Evolutionary conservation across 2,329 filamentous ascomycete species (phyloP).

Genomic region (Cytospora chrysosperma): DNA sequence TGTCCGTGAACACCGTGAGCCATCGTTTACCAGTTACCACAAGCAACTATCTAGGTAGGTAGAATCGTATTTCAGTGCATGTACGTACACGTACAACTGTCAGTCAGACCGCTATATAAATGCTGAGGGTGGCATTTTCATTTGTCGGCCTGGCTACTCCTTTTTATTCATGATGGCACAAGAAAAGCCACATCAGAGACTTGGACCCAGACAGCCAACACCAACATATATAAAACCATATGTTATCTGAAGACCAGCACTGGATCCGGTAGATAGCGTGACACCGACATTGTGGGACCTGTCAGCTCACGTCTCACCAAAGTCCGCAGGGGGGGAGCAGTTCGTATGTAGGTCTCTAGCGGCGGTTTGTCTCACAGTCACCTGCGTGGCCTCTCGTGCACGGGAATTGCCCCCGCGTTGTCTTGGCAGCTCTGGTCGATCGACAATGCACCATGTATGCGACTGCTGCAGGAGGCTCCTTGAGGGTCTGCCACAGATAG

Average conservation of each 20-base stretch:
- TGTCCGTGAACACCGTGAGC: neutral
- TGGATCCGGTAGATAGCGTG: neutral
- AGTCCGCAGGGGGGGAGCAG: neutral
- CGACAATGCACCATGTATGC: neutral
- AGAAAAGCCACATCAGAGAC: neutral
- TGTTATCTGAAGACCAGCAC: neutral
- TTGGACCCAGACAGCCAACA: neutral
- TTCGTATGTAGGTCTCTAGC: neutral
- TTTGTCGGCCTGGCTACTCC: neutral
- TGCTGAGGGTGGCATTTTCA: neutral
- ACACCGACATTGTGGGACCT: neutral
- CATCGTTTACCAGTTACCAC: neutral
- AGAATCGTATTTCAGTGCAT: too few relatives aligned
- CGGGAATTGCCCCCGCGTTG: too few relatives aligned
- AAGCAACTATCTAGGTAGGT: neutral
- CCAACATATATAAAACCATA: neutral
- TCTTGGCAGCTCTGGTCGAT: neutral
- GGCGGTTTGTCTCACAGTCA: neutral
- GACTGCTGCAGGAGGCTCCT: neutral
- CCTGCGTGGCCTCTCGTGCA: neutral
- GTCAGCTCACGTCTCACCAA: neutral
- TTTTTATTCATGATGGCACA: neutral
- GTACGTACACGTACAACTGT: too few relatives aligned
- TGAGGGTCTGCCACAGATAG: too few relatives aligned
- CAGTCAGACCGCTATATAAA: too few relatives aligned